These are phyloP conservation scores for Xylaria telfairii DNA, from an alignment of 495 filamentous ascomycete species.

Conservation along the genomic window DNA sequence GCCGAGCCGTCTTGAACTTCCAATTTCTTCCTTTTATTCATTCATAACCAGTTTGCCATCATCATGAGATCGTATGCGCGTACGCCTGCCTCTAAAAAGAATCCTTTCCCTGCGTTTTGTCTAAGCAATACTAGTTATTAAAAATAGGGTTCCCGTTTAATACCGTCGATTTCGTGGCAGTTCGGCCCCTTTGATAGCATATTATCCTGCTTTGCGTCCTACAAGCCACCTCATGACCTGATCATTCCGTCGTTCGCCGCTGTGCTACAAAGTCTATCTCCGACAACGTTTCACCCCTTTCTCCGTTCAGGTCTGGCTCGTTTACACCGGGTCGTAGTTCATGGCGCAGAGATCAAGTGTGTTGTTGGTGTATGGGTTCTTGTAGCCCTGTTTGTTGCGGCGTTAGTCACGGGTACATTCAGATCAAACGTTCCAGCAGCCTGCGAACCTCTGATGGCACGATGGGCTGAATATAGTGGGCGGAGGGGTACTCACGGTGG, in stretches of 20 bases:
- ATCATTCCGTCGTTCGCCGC: neutral
- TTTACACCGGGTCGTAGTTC: slow-evolving; percentile 23
- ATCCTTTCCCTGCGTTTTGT: neutral
- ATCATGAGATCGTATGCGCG: neutral
- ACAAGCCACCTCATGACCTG: neutral
- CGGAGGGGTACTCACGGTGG: slow-evolving; percentile 29
- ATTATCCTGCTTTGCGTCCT: neutral
- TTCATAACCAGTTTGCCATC: neutral
- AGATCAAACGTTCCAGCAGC: neutral
- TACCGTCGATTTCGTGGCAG: neutral
- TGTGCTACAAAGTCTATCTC: neutral
- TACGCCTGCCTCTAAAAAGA: neutral
- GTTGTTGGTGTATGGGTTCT: slow-evolving; percentile 37
- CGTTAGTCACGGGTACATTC: neutral
- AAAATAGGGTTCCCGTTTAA: neutral
- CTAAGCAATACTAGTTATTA: neutral
- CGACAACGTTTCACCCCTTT: neutral
- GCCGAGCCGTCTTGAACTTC: neutral
- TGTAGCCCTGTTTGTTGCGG: slow-evolving; percentile 31
- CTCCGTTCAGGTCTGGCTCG: neutral
- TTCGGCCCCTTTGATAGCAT: neutral
- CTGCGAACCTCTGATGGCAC: neutral
- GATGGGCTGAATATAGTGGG: neutral
- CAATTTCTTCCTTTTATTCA: neutral
- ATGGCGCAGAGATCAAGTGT: slow-evolving; percentile 37